A percentile compares a stretch with the other conserved stretches of the same genome.
Evolutionary conservation across 148 eudicot species (phyloP).

Genomic region (Drosera capensis): DNA sequence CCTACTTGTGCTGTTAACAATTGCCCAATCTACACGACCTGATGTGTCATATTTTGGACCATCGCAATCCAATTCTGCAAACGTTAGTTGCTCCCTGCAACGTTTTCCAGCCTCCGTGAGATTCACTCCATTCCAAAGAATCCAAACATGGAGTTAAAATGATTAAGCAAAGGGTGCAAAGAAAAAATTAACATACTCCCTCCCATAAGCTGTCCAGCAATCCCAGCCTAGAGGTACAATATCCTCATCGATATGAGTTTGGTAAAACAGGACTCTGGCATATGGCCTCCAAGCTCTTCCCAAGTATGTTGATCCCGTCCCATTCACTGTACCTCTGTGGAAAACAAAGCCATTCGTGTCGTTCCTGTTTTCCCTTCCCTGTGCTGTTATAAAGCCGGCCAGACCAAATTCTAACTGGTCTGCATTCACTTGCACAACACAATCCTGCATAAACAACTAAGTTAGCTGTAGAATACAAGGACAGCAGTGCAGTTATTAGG

Average conservation of each 20-base stretch:
- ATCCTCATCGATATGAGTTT: background rate
- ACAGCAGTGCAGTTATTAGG: no score
- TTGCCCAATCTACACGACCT: background rate
- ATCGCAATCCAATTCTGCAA: background rate
- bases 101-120: background rate
- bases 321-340: constrained; percentile 12
- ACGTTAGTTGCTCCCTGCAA: background rate
- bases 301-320: constrained; percentile 6
- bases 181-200: background rate
- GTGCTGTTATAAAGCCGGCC: constrained; percentile 13
- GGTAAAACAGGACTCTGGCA: background rate
- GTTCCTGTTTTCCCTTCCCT: constrained; percentile 3
- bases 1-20: background rate
- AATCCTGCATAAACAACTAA: constrained; percentile 8
- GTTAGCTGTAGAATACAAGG: background rate
- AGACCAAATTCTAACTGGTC: constrained; percentile 1
- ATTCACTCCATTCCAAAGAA: background rate
- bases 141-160: background rate
- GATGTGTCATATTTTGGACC: background rate
- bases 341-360: constrained; percentile 14
- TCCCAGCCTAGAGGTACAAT: background rate
- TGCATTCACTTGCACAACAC: constrained; percentile 4
- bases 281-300: constrained; percentile 10
- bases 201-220: no score
- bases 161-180: background rate